phyloP scores from a whole-genome alignment of 2,329 filamentous ascomycete species.

The Cladophialophora chaetospira region DNA sequence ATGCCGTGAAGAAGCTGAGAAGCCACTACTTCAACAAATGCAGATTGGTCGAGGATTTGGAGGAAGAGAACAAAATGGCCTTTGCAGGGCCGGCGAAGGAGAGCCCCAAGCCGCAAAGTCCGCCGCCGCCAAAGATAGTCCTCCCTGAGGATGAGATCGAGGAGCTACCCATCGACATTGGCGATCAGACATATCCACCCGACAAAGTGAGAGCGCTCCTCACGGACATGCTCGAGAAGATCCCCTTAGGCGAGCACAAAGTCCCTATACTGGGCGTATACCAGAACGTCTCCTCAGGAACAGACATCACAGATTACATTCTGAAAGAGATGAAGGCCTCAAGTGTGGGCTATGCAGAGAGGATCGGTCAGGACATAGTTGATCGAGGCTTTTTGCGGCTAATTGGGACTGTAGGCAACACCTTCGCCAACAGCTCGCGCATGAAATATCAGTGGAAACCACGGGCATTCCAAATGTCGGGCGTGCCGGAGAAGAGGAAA shows the following conservation, averaged over 20 bases:
- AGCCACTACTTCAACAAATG: conserved; percentile 99
- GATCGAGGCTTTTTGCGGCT: conserved; percentile 82
- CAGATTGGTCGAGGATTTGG: conserved; percentile 88
- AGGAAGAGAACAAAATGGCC: conserved; percentile 97
- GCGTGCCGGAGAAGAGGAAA: conserved; percentile 84
- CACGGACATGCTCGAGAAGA: conserved; percentile 78
- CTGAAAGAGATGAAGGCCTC: conserved; percentile 83
- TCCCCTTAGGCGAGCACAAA: conserved; percentile 87
- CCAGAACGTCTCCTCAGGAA: conserved; percentile 84
- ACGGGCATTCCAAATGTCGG: conserved; percentile 84
- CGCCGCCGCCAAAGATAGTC: conserved; percentile 72
- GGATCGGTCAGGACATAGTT: conserved; percentile 91
- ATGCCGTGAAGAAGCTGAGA: conserved; percentile 86
- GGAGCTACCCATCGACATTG: conserved; percentile 80
- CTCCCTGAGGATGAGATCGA: conserved; percentile 71
- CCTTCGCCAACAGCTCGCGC: conserved; percentile 95
- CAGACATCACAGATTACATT: conserved; percentile 94
- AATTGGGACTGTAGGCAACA: conserved; percentile 90
- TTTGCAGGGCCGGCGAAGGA: conserved; percentile 78
- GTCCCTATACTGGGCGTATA: conserved; percentile 95
- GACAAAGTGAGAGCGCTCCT: conserved; percentile 92
- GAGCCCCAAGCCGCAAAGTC: conserved; percentile 62
- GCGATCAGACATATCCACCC: conserved; percentile 79
- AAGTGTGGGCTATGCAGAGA: conserved; percentile 87
- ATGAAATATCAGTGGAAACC: conserved; percentile 98